Base-by-base conservation (phyloP, 2,329 filamentous ascomycete genomes). In the Cercospora citrullina region DNA sequence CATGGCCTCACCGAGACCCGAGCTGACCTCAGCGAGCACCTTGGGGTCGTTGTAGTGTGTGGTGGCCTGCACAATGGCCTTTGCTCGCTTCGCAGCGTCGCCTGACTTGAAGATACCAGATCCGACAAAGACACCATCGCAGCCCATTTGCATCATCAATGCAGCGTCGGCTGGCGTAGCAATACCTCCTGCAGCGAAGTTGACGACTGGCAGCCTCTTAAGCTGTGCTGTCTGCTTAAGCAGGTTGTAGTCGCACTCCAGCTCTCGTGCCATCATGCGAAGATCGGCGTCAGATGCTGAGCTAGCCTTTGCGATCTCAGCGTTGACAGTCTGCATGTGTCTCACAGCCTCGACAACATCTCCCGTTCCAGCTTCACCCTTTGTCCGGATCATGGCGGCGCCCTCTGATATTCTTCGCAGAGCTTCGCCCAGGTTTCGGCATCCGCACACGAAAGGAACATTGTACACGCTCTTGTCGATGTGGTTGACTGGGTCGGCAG, bases 81-180 rank as follows among this genome's bases (percentile, higher is more conserved):
- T 92, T 14, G 95, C 95, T 69, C 95, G 86, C 88, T 94, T 92
- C 55, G 90, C 89, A 23, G 95, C 91, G 80, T 98, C 90, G 18
- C 94, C 94, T 5, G 89, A 92, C 88, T 98, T 98, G 88, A 99
- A 99, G 81, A 98, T 98, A 30, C 95, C 95, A 67, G 89, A 93
- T 30, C 95, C 95, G 39, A 99, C 95, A 78, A 99, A 99, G 39
- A 99, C 95, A 67, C 95, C 95, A 77, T 99, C 95, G 78, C 95
- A 98, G 69, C 95, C 95, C 72, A 99, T 85, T 85, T 98, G 94
- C 95, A 99, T 99, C 94, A 99, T 92, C 83, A 99, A 85, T 2
- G 95, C 95, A 0, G 95, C 95, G 81, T 99, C 95, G 0, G 95
- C 95, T 0, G 95, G 95, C 0, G 95, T 99, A n/a, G 95, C 95